Base-by-base conservation (phyloP, 768 basidiomycete species). In the Mycena indigotica region DNA sequence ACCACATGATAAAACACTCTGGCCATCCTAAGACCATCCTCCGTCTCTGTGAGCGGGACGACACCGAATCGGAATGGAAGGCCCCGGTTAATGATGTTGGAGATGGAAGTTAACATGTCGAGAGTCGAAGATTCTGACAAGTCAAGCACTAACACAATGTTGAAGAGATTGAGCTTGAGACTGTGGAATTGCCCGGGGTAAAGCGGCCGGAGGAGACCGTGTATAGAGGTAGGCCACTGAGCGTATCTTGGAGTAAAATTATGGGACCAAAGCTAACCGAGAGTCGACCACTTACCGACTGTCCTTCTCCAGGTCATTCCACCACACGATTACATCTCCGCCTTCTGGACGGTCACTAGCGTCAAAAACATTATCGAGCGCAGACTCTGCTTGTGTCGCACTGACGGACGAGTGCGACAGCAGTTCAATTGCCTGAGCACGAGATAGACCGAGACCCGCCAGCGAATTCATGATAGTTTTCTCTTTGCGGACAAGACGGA, bases 221-320 rank as follows among this genome's bases (percentile, higher is more conserved):
- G 75, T 29, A 88, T 66, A 17, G 83, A 83, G 5, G 82, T 67
- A 28, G 69, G 75, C 80, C 81, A 87, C 21, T 69, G 67, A 4
- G 77, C 72, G 58, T 88, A 88, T 52, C 83, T 84, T 53, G 2
- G 23, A 62, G 28, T 13, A 17, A 28, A 17, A n/a, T n/a, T n/a
- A n/a, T n/a, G n/a, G n/a, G n/a, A n/a, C n/a, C n/a, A n/a, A n/a
- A n/a, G n/a, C n/a, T n/a, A n/a, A n/a, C n/a, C 1, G 32, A 17
- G 51, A n/a, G 21, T 39, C 58, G 63, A 66, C 69, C 1, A 66
- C 77, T 58, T 74, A 93, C 78, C 85, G 78, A 38, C 73, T 77
- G 71, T 98, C 97, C 61, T 84, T 89, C 74, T 92, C 88, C 19
- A 98, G 72, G 67, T 99, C 87, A 70, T 98, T 99, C 88, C 89